Conservation (phyloP, 2,329 filamentous ascomycete genomes). For the Aureobasidium uvarum region DNA sequence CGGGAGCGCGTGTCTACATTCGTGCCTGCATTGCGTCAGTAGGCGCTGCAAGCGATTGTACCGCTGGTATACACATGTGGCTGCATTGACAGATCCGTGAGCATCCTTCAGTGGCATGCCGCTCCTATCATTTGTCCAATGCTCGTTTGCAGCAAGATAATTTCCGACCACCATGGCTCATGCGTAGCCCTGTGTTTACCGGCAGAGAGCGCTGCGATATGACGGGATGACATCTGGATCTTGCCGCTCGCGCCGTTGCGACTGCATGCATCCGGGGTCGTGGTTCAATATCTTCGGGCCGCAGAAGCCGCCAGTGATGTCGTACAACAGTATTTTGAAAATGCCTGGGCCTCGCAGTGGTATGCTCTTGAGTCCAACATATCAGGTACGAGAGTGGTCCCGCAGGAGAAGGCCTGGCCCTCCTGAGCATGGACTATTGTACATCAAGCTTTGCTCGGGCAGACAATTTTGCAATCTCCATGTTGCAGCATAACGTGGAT, state of each 20-base stretch:
- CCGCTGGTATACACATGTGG: conserved; percentile 7
- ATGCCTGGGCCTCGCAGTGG: neutral
- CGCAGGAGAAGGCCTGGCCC: neutral
- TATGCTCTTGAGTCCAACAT: neutral
- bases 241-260: conserved; percentile 1
- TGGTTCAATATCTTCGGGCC: conserved; percentile 12
- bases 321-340: neutral
- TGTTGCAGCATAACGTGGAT: neutral
- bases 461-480: neutral
- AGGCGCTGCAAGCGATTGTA: neutral
- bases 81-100: neutral
- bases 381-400: neutral
- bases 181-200: conserved; percentile 5
- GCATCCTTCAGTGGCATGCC: neutral
- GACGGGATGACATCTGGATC: neutral
- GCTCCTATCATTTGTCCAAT: neutral
- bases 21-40: neutral
- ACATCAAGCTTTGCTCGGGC: conserved; percentile 8
- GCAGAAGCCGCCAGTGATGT: conserved; percentile 1
- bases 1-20: neutral
- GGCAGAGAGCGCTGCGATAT: conserved; percentile 6
- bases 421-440: neutral
- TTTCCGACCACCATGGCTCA: neutral
- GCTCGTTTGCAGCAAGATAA: neutral
- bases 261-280: conserved; percentile 1